Conservation (phyloP, 371 early-diverging fungal genomes). For the Actinomucor elegans region DNA sequence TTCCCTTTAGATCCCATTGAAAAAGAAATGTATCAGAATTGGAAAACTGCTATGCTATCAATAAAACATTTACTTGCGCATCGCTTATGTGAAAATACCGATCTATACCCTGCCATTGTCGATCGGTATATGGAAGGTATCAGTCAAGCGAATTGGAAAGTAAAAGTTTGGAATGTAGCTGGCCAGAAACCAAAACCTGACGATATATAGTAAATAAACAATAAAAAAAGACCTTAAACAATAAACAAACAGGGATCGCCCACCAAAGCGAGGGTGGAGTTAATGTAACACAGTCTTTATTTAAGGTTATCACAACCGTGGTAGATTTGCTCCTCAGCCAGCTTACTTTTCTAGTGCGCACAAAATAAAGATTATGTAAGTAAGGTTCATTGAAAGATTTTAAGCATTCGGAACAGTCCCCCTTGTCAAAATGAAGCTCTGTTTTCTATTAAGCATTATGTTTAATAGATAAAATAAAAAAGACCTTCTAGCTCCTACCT, state of each 20-base stretch:
- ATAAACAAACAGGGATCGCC: too few relatives aligned
- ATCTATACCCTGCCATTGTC: slow-evolving; percentile 22
- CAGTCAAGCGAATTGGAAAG: slow-evolving; percentile 30
- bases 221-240: too few relatives aligned
- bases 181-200: slow-evolving; percentile 24
- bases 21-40: slow-evolving; percentile 40
- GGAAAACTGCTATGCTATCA: slow-evolving; percentile 38
- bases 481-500: too few relatives aligned
- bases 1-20: slow-evolving; percentile 29
- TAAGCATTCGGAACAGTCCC: too few relatives aligned
- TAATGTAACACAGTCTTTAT: neutral
- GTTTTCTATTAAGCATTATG: too few relatives aligned
- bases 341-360: too few relatives aligned
- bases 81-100: slow-evolving; percentile 20
- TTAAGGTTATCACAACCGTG: neutral
- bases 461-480: too few relatives aligned
- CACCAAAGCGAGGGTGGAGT: too few relatives aligned
- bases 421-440: too few relatives aligned
- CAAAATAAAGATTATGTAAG: neutral
- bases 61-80: slow-evolving; percentile 34
- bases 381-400: too few relatives aligned
- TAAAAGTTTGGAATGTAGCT: slow-evolving; percentile 27
- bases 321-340: too few relatives aligned
- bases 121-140: slow-evolving; percentile 39
- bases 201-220: neutral